Evolutionary conservation across 2,329 filamentous ascomycete genomes (phyloP).

Genomic region (Penicillium thymicola): DNA sequence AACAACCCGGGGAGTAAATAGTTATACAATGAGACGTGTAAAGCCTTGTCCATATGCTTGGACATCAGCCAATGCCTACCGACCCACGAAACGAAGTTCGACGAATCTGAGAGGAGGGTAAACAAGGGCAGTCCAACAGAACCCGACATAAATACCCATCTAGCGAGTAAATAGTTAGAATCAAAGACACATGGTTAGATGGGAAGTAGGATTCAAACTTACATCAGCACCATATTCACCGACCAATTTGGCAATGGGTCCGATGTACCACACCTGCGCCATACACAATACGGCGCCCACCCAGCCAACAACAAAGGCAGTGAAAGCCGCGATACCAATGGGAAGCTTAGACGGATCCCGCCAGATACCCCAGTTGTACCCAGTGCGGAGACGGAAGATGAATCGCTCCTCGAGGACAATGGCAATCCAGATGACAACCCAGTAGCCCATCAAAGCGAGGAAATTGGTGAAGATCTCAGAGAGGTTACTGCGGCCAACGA

Average conservation of each 20-base stretch:
- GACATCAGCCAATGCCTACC: conserved; percentile 31
- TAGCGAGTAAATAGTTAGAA: conserved; percentile 17
- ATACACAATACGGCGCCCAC: conserved; percentile 63
- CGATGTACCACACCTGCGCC: conserved; percentile 68
- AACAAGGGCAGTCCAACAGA: conserved; percentile 56
- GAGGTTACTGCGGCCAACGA: conserved; percentile 60
- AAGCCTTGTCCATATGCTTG: not conserved
- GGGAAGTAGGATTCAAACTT: conserved; percentile 28
- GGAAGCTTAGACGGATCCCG: conserved; percentile 58
- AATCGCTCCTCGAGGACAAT: conserved; percentile 59
- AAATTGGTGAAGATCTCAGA: conserved; percentile 67
- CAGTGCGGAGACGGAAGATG: conserved; percentile 54
- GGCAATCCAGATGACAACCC: conserved; percentile 63
- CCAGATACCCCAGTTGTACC: conserved; percentile 62
- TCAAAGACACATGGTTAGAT: not conserved
- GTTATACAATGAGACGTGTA: not conserved
- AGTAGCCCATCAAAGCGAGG: conserved; percentile 68
- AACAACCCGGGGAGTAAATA: not conserved
- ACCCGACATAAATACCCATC: conserved; percentile 61
- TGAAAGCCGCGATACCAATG: conserved; percentile 59
- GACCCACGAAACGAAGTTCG: conserved; percentile 50
- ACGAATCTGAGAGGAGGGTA: conserved; percentile 54
- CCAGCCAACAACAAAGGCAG: conserved; percentile 64
- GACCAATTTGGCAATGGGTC: conserved; percentile 58
- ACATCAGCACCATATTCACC: conserved; percentile 58